phyloP scores from a whole-genome alignment of 2,329 filamentous ascomycete species.

The Huntiella abstrusa region DNA sequence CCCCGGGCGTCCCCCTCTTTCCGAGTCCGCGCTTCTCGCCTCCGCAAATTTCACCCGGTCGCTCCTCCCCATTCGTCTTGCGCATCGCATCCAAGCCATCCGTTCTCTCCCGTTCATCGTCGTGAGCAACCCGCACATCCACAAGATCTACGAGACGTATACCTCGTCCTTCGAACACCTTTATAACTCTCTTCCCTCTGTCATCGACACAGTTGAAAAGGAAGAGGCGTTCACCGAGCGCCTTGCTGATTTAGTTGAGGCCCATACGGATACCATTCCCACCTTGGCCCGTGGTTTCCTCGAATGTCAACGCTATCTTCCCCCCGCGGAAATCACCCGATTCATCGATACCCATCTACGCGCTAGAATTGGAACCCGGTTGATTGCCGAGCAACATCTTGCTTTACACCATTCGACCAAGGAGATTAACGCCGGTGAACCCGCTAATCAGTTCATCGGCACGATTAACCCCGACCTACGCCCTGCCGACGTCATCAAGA shows the following conservation, averaged over 20 bases:
- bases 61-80: constrained; percentile 77
- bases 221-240: constrained; percentile 84
- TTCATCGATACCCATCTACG: constrained; percentile 90
- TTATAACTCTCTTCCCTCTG: constrained; percentile 7
- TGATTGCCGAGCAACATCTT: constrained; percentile 94
- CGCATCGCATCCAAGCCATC: constrained; percentile 81
- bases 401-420: constrained; percentile 54
- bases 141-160: constrained; percentile 90
- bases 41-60: constrained; percentile 93
- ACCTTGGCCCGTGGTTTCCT: constrained; percentile 82
- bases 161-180: constrained; percentile 66
- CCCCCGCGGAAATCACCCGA: constrained; percentile 59
- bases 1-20: constrained; percentile 72
- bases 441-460: constrained; percentile 49
- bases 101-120: constrained; percentile 94
- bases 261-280: constrained; percentile 86
- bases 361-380: constrained; percentile 77
- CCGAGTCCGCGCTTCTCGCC: constrained; percentile 58
- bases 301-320: constrained; percentile 83
- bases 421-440: constrained; percentile 34
- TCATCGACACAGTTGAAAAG: constrained; percentile 27
- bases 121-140: constrained; percentile 91
- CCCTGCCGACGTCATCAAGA: constrained; percentile 62
- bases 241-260: constrained; percentile 86
- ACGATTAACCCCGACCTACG: constrained; percentile 84